Evolutionary conservation across 1,139 yeast species (phyloP), one percentile per base, ranked within the genome.

Genomic region (Neolecta irregularis): DNA sequence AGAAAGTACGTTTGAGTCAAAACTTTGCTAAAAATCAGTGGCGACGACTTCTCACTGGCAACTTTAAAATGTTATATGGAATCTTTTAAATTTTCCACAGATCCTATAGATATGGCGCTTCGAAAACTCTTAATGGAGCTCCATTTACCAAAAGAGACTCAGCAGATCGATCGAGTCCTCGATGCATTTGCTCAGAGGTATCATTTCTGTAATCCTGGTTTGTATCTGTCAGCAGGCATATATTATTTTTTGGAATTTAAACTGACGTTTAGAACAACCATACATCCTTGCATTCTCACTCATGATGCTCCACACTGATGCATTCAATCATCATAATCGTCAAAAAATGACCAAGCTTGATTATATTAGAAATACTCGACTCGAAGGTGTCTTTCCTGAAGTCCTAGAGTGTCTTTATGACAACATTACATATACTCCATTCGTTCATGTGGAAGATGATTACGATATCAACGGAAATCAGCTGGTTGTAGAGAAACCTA

Each of bases 251-350:
- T 15, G 58, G n/a, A n/a, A n/a, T n/a, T n/a, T n/a, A n/a, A n/a
- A n/a, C n/a, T n/a, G n/a, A n/a, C n/a, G n/a, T 12, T 58, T 60
- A 5, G 80, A 73, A 40, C 63, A 59, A 12, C 62, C 74, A 2
- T 72, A 72, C 46, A 64, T 72, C 34, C 49, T 73, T 6, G 61
- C 70, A 0, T 75, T 70, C 48, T 70, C 79, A 1, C 52, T 75
- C 30, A 60, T 75, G 35, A 69, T 75, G 61, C 56, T 75, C 23
- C 83, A 75, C 48, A 75, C 85, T 0, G 83, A 74, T 48, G 64
- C 60, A 41, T 75, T 72, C 57, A 75, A 74, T 53, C 61, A 64
- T 18, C 70, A 66, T 49, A 74, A 74, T 52, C 70, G 66, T 46
- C 62, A 57, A 40, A 75, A 74, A 49, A 74, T 75, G 77, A 56